A percentile compares a stretch with the other conserved stretches of the same genome.
Conservation (phyloP, 2,329 filamentous ascomycete species). For the Cryphonectria parasitica region DNA sequence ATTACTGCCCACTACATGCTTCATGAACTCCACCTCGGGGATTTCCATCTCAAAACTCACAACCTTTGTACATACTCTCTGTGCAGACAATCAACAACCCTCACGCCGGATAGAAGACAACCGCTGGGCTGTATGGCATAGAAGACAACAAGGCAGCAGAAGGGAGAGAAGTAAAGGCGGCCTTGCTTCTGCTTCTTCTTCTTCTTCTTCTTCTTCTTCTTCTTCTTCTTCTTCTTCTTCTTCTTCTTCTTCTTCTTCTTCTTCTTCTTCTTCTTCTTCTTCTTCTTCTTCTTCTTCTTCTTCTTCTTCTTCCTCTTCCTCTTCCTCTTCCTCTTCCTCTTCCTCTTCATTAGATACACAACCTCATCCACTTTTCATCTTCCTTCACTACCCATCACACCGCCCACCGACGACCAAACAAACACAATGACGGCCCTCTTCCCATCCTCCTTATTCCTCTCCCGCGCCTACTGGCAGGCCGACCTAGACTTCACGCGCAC, state of each 20-base stretch:
- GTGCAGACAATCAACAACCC: neutral
- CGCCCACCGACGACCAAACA: neutral
- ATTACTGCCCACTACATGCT: neutral
- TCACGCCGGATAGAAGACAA: neutral
- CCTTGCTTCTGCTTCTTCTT: neutral
- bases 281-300: neutral
- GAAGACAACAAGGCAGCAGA: neutral
- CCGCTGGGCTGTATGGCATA: neutral
- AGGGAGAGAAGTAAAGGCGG: neutral
- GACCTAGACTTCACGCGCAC: constrained; percentile 18
- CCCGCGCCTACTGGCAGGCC: constrained; percentile 15
- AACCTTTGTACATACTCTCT: neutral
- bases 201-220: neutral
- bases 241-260: neutral
- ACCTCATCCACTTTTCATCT: neutral
- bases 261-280: neutral
- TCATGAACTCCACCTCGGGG: neutral
- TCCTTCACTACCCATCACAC: neutral
- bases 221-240: neutral
- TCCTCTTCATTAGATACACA: neutral
- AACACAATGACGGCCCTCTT: neutral
- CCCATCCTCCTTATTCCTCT: too few species aligned
- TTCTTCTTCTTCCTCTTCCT: neutral
- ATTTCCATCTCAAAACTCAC: neutral
- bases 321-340: neutral